These are phyloP conservation scores for Phytophthora macrochlamydospora DNA, from an alignment of 352 stramenopile genomes.

Conservation along the genomic window DNA sequence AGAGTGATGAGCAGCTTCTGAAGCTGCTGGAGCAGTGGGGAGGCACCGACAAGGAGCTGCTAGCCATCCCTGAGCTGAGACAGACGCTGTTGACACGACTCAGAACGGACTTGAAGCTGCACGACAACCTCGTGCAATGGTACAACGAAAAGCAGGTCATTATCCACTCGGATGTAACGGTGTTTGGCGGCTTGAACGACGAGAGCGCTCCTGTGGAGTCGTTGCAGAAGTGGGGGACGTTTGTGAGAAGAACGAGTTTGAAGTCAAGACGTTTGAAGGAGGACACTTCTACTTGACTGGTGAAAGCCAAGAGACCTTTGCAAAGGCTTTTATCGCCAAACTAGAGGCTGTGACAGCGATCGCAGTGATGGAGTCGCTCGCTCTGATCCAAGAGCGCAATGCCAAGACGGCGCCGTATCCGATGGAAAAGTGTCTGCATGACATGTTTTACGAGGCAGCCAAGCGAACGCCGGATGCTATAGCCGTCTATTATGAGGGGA, in stretches of 20 bases:
- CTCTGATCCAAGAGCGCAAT: constrained; percentile 60
- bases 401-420: constrained; percentile 60
- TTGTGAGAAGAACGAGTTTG: constrained; percentile 31
- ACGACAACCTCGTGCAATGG: constrained; percentile 57
- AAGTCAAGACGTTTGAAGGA: constrained; percentile 55
- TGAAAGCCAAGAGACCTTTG: constrained; percentile 40
- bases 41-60: constrained; percentile 60
- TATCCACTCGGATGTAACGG: constrained; percentile 45
- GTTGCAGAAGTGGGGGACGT: constrained; percentile 44
- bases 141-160: constrained; percentile 26
- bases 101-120: constrained; percentile 53
- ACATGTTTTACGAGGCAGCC: constrained; percentile 78
- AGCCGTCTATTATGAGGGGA: constrained; percentile 76
- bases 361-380: constrained; percentile 49
- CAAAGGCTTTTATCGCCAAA: constrained; percentile 39
- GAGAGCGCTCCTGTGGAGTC: constrained; percentile 35
- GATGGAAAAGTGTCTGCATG: constrained; percentile 76
- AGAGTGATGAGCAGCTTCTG: constrained; percentile 44
- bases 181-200: constrained; percentile 62
- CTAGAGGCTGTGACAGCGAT: constrained; percentile 39
- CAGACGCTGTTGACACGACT: constrained; percentile 40
- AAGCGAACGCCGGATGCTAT: constrained; percentile 62
- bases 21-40: constrained; percentile 59
- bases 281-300: constrained; percentile 72
- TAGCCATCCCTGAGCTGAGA: constrained; percentile 49